Evolutionary conservation across 192 early-diverging fungal species (phyloP), one percentile per base, ranked within the genome.

Genomic region (Kickxella alabastrina): DNA sequence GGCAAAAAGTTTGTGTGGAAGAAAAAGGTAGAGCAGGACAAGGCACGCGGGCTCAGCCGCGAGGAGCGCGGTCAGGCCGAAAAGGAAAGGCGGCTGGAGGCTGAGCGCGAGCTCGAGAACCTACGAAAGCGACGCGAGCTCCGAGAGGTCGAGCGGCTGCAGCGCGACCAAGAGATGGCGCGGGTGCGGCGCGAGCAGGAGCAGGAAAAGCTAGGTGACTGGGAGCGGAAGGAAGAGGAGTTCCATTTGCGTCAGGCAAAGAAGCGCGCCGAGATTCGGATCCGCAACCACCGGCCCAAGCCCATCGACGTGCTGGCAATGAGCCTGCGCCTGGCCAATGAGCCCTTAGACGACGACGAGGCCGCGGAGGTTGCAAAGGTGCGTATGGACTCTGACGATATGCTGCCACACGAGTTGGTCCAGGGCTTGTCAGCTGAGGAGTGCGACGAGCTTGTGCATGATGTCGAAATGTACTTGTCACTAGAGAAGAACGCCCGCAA

Each of bases 171-270:
- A 52, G 92, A 95, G 46, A 63, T 79, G 54, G 61, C 71, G 14
- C 79, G 87, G 22, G 68, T 85, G 59, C 87, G 92, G 49, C 75
- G 93, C 2, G 93, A 95, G 47, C 78, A 86, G 31, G 95, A 98
- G 62, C 79, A 83, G 40, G 87, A 84, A 15, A 86, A 87, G 36
- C 78, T 96, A 52, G 95, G 94, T n/a, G 95, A 98, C 62, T 98
- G 94, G 94, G 87, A 92, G 66, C 79, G 82, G 0, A 82, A 87
- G 26, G 95, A 99, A 49, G 93, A 94, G 54, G 87, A 88, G 64
- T 99, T 99, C 54, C 90, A 95, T 69, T 66, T 94, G 53, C 64
- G 86, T 56, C 94, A 97, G 75, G 91, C 92, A 1, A 95, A 96
- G 58, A 71, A 72, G 28, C 77, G 94, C 10, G 95, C 96, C 0